These are phyloP conservation scores for Tuber melanosporum DNA, from an alignment of 495 filamentous ascomycete species.

Conservation along the genomic window DNA sequence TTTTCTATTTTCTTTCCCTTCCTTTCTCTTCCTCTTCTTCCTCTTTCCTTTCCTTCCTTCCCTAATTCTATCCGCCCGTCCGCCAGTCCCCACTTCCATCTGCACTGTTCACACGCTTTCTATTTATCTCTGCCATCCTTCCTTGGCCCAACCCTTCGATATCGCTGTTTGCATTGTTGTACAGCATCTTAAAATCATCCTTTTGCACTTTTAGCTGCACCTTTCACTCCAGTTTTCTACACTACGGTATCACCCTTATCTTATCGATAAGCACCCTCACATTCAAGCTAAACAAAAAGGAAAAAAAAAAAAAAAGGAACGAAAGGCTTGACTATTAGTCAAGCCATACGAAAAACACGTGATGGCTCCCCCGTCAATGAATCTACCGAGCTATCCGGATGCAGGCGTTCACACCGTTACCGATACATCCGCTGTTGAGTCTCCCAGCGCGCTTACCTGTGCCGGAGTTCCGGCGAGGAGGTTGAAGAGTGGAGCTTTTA, in stretches of 20 bases:
- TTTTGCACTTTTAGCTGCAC: neutral
- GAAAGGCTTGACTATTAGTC: neutral
- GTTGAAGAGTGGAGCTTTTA: conserved; percentile 58
- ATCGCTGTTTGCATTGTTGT: neutral
- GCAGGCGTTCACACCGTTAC: conserved; percentile 26
- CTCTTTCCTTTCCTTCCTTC: neutral
- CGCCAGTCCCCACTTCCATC: neutral
- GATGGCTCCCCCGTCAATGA: conserved; percentile 25
- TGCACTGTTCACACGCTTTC: neutral
- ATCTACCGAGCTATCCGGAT: conserved; percentile 17
- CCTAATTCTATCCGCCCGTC: neutral
- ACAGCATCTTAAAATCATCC: neutral
- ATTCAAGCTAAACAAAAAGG: neutral
- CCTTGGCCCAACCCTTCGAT: neutral
- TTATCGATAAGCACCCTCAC: conserved; percentile 1
- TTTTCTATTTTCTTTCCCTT: neutral
- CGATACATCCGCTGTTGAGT: conserved; percentile 29
- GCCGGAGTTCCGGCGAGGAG: conserved; percentile 63
- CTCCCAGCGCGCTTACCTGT: conserved; percentile 62
- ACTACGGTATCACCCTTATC: neutral
- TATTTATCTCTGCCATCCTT: neutral
- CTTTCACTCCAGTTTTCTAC: neutral
- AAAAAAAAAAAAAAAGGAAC: neutral
- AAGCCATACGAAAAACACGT: neutral
- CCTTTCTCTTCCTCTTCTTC: neutral